Evolutionary conservation across 306 rosid species (phyloP).

Genomic region (Trifolium fragiferum): DNA sequence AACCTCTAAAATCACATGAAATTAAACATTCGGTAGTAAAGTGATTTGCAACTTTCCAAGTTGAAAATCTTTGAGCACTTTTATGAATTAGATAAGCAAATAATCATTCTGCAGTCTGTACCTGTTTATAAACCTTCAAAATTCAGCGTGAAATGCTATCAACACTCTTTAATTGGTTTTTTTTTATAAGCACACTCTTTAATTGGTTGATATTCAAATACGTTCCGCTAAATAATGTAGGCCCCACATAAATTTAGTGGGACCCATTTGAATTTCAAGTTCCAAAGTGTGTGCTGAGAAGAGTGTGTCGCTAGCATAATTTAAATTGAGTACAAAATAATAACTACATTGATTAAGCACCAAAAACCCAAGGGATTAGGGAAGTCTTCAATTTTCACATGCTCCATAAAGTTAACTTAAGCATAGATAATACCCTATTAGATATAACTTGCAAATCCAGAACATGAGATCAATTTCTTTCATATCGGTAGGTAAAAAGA

Average conservation of each 20-base stretch:
- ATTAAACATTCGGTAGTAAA: not conserved
- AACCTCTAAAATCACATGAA: not conserved
- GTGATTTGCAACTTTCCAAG: not conserved
- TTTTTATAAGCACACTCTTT: too few relatives aligned
- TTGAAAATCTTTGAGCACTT: not conserved
- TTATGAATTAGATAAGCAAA: not conserved
- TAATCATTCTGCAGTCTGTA: not conserved
- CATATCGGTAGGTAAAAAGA: constrained; percentile 33
- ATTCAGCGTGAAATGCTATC: not conserved
- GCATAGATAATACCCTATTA: not conserved
- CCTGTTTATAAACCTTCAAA: not conserved
- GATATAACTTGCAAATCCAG: constrained; percentile 4
- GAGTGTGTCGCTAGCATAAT: too few relatives aligned
- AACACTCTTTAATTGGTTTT: too few relatives aligned
- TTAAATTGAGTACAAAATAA: not conserved
- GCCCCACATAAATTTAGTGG: too few relatives aligned
- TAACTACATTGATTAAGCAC: constrained; percentile 5
- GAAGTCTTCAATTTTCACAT: not conserved
- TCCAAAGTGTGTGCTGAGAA: too few relatives aligned
- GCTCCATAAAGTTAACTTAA: not conserved
- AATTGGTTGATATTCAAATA: too few relatives aligned
- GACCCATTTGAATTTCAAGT: too few relatives aligned
- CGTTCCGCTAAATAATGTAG: too few relatives aligned
- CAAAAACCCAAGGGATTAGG: not conserved
- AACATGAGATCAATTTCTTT: constrained; percentile 13